Percentiles rank a stretch among this genome's conserved stretches.
These are phyloP conservation scores for Aspergillus asperescens DNA, from an alignment of 495 filamentous ascomycete species.

Conservation along the genomic window DNA sequence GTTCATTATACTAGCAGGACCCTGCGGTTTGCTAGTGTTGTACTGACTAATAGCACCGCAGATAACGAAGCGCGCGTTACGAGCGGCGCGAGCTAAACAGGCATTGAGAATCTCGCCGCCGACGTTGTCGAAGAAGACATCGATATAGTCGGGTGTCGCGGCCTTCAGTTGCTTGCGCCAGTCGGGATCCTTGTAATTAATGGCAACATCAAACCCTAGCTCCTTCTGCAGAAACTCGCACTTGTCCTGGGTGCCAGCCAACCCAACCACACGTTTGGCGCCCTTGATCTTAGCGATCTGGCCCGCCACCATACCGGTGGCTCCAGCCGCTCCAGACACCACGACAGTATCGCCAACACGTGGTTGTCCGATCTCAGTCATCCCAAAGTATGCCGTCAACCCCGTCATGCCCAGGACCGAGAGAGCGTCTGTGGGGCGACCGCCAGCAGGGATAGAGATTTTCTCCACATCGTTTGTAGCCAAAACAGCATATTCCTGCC, in stretches of 20 bases:
- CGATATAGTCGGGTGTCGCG: slow-evolving; percentile 46
- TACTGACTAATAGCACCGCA: slow-evolving; percentile 54
- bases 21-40: slow-evolving; percentile 42
- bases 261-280: slow-evolving; percentile 46
- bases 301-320: slow-evolving; percentile 62
- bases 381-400: slow-evolving; percentile 64
- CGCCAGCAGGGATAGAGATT: slow-evolving; percentile 42
- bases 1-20: slow-evolving; percentile 44
- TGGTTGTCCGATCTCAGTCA: slow-evolving; percentile 53
- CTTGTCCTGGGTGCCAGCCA: slow-evolving; percentile 48
- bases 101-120: slow-evolving; percentile 53
- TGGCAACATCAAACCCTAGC: slow-evolving; percentile 46
- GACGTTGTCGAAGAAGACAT: slow-evolving; percentile 56
- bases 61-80: slow-evolving; percentile 47
- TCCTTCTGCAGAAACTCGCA: slow-evolving; percentile 45
- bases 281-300: slow-evolving; percentile 65
- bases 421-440: slow-evolving; percentile 52
- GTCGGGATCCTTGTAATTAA: slow-evolving; percentile 52
- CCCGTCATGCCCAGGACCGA: slow-evolving; percentile 56
- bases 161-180: slow-evolving; percentile 48
- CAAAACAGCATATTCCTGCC: slow-evolving; percentile 58
- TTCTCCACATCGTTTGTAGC: slow-evolving; percentile 40
- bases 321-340: slow-evolving; percentile 64
- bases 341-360: slow-evolving; percentile 59
- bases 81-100: slow-evolving; percentile 42